Evolutionary conservation across 2,329 filamentous ascomycete genomes (phyloP).

Genomic region (Monilinia laxa): DNA sequence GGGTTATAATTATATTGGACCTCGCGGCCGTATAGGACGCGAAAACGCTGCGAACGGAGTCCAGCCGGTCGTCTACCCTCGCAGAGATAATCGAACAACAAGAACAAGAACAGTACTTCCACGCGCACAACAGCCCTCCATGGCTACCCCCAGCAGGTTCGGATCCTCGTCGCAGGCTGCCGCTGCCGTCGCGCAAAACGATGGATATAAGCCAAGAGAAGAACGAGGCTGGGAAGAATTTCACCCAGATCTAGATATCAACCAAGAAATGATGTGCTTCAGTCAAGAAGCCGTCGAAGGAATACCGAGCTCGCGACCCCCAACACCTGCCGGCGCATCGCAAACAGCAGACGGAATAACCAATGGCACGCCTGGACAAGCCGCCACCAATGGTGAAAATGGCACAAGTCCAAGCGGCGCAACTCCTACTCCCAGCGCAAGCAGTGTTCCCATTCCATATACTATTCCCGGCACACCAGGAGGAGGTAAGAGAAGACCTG

Average conservation of each 20-base stretch:
- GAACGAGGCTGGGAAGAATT: conserved; percentile 98
- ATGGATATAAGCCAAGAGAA: conserved; percentile 96
- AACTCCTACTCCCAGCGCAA: conserved; percentile 32
- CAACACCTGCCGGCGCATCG: conserved; percentile 44
- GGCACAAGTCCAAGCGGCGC: conserved; percentile 33
- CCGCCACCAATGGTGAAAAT: conserved; percentile 31
- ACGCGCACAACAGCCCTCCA: conserved; percentile 51
- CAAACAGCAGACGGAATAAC: conserved; percentile 43
- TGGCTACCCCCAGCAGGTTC: conserved; percentile 31
- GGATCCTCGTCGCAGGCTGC: conserved; percentile 62
- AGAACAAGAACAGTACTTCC: conserved; percentile 53
- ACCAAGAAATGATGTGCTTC: conserved; percentile 74
- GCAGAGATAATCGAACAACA: conserved; percentile 56
- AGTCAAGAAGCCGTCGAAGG: conserved; percentile 84
- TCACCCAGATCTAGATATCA: conserved; percentile 91
- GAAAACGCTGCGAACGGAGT: conserved; percentile 50
- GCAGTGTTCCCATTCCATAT: conserved; percentile 29
- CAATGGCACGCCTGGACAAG: conserved; percentile 42
- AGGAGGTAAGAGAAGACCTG: conserved; percentile 57
- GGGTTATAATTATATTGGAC: conserved; percentile 51
- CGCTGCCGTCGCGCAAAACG: conserved; percentile 83
- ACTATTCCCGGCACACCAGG: conserved; percentile 42
- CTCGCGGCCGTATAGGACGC: conserved; percentile 54
- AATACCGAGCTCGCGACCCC: conserved; percentile 49
- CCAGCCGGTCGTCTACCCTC: conserved; percentile 47